Evolutionary conservation across 345 rosid genomes (phyloP).

Genomic region (Kandelia obovata): DNA sequence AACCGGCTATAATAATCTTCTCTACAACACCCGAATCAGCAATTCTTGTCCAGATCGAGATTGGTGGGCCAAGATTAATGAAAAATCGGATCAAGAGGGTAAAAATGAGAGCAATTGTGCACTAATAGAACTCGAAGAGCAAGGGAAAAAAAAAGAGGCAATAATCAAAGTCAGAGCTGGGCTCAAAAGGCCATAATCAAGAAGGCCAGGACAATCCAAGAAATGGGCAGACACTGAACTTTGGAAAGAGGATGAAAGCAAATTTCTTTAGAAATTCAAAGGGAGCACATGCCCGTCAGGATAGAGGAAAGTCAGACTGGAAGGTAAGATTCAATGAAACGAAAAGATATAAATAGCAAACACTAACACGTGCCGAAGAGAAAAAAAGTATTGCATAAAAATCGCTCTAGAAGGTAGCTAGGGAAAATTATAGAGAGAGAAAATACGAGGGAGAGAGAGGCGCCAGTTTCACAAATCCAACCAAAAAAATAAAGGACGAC

Average conservation of each 20-base stretch:
- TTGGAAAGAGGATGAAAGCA: background rate
- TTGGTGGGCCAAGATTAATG: background rate
- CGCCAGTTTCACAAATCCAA: no score
- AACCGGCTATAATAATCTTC: constrained; percentile 4
- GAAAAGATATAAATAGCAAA: constrained; percentile 1
- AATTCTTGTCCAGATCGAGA: constrained; percentile 21
- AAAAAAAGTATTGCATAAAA: background rate
- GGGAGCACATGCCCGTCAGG: background rate
- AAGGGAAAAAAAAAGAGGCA: background rate
- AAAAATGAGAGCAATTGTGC: background rate
- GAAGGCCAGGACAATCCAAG: background rate
- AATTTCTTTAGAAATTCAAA: background rate
- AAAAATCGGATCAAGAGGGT: background rate
- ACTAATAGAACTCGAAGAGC: background rate
- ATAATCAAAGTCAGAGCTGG: background rate
- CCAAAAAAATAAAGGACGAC: no score
- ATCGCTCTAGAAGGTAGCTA: background rate
- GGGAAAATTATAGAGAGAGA: background rate
- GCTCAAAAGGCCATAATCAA: background rate
- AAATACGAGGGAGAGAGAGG: background rate
- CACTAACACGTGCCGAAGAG: constrained; percentile 2
- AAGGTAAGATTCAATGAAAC: background rate
- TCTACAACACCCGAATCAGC: background rate
- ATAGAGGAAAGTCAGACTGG: background rate
- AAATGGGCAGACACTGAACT: background rate